Conservation (phyloP, 129 eudicot genomes). For the Centella asiatica region DNA sequence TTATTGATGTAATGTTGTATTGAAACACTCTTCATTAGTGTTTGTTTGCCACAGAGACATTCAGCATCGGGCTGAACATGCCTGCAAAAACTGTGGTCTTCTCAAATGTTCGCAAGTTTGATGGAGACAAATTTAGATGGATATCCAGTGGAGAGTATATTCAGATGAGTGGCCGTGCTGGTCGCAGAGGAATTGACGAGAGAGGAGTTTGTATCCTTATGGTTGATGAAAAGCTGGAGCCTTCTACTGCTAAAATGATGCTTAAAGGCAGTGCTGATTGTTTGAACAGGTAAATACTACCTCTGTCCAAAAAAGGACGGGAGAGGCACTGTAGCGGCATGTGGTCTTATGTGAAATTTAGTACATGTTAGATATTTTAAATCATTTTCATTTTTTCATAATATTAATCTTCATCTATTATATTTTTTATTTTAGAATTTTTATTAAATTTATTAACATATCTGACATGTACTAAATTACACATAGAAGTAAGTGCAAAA, state of each 20-base stretch:
- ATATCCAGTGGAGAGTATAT: slow-evolving; percentile 95
- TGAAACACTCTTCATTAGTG: slow-evolving; percentile 48
- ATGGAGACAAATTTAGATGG: slow-evolving; percentile 99
- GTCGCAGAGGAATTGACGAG: slow-evolving; percentile 98
- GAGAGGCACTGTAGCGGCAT: no score
- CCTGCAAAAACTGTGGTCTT: slow-evolving; percentile 99
- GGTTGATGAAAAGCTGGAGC: slow-evolving; percentile 98
- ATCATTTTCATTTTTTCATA: no score
- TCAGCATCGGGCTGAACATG: slow-evolving; percentile 98
- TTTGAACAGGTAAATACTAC: slow-evolving; percentile 69
- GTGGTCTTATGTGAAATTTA: no score
- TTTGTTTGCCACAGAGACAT: slow-evolving; percentile 99
- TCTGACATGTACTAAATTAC: no score
- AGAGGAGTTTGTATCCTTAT: slow-evolving; percentile 99
- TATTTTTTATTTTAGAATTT: no score
- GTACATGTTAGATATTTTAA: no score
- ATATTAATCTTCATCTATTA: no score
- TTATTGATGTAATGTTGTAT: slow-evolving; percentile 5
- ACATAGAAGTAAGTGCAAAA: no score
- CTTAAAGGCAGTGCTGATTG: slow-evolving; percentile 96
- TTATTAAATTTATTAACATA: no score
- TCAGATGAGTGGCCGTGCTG: slow-evolving; percentile 99
- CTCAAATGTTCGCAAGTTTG: slow-evolving; percentile 97
- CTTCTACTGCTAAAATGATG: slow-evolving; percentile 95
- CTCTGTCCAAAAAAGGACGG: no score